These are phyloP conservation scores for Dacryopinax spathularia DNA, from an alignment of 768 basidiomycete genomes.

Conservation along the genomic window DNA sequence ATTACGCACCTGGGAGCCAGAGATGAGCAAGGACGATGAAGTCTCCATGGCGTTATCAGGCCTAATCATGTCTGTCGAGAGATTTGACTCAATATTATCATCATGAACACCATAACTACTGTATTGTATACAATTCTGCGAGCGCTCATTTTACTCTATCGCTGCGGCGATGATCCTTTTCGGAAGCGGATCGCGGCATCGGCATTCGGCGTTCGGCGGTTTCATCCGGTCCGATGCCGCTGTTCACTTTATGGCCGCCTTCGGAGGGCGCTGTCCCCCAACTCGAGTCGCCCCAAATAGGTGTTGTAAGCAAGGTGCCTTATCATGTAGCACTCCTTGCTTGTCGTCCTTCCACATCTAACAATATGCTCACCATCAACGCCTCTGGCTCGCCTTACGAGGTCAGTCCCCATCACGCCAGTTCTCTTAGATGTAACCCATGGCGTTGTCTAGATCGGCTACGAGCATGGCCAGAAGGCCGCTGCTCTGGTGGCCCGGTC, in stretches of 20 bases:
- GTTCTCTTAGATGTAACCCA: neutral
- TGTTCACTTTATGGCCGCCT: neutral
- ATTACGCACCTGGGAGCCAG: neutral
- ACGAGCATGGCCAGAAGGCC: constrained; percentile 21
- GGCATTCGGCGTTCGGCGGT: neutral
- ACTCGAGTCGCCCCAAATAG: neutral
- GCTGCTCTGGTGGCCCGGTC: constrained; percentile 22
- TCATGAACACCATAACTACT: neutral
- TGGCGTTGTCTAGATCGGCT: constrained; percentile 18
- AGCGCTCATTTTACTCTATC: neutral
- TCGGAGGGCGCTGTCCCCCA: neutral
- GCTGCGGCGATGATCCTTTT: neutral
- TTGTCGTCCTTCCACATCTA: neutral
- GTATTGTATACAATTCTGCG: neutral
- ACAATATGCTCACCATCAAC: neutral
- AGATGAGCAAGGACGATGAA: neutral
- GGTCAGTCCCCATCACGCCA: neutral
- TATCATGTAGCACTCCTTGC: neutral
- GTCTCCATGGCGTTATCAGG: neutral
- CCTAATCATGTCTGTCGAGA: neutral
- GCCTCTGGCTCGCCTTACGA: constrained; percentile 10
- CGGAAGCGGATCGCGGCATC: constrained; percentile 3
- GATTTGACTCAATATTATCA: neutral
- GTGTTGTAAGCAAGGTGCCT: neutral
- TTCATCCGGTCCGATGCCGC: constrained; percentile 1